These are phyloP conservation scores for Cichorium intybus DNA, from an alignment of 140 eudicot genomes.

Conservation along the genomic window DNA sequence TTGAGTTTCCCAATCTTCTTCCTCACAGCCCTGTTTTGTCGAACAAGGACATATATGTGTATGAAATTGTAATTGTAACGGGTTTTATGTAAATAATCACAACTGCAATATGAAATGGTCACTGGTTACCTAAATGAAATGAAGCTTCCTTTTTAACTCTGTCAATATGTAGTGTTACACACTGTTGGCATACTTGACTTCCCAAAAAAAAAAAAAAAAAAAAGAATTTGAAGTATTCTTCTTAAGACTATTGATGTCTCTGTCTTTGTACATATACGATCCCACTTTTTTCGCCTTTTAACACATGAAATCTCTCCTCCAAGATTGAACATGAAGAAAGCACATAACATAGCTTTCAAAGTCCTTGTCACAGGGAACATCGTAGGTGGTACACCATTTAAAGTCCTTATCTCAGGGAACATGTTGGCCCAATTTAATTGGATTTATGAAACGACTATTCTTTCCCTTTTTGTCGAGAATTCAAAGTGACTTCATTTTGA, in stretches of 20 bases:
- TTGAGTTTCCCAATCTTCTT: not conserved
- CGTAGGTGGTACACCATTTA: slow-evolving; percentile 1
- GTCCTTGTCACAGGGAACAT: not conserved
- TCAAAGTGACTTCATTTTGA: not conserved
- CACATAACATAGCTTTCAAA: not conserved
- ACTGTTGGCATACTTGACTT: not conserved
- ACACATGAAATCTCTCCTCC: too few relatives aligned
- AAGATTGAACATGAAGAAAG: slow-evolving; percentile 10
- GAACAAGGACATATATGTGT: slow-evolving; percentile 4
- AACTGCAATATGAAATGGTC: not conserved
- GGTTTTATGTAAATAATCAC: slow-evolving; percentile 23
- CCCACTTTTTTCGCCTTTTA: too few relatives aligned
- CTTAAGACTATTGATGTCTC: not conserved
- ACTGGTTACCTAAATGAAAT: too few relatives aligned
- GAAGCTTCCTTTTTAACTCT: not conserved
- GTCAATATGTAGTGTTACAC: slow-evolving; percentile 20
- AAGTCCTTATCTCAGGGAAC: slow-evolving; percentile 14
- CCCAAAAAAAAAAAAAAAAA: not conserved
- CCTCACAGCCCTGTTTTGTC: not conserved
- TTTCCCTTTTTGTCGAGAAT: not conserved
- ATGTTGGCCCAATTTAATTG: not conserved
- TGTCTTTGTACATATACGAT: too few relatives aligned
- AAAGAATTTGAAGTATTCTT: not conserved
- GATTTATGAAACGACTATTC: slow-evolving; percentile 1
- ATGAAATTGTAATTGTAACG: not conserved